Base-by-base conservation (phyloP, 768 basidiomycete genomes). In the Trametes cingulata region DNA sequence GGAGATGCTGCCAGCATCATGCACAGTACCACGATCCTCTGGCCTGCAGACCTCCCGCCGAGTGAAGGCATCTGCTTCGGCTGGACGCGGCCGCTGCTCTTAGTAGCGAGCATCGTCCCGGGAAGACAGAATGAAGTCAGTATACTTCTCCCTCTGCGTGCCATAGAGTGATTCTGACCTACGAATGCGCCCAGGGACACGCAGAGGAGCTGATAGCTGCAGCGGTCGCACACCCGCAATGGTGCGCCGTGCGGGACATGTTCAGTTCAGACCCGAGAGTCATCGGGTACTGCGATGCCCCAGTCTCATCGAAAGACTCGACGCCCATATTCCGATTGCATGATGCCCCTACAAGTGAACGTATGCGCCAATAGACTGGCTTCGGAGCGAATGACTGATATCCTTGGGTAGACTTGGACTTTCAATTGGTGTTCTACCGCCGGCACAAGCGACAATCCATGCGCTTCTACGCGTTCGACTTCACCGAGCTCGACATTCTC, bases 391-490 rank as follows among this genome's bases (percentile, higher is more conserved):
- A 51, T 25, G n/a, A 37, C 9, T 40, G 46, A 40, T 12, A 6
- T 13, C 15, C 40, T 1, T 6, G n/a, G 55, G 61, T 7, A 1
- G 29, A 12, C 14, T 6, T 7, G 0, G 29, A 12, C 14, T 6
- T 39, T 3, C 52, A 55, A 10, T 1, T 54, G 24, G 47, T 63
- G 9, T 7, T 71, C 65, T 90, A 87, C 67, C 69, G 72, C 45
- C 80, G 83, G 13, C 86, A 88, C 39, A 69, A 77, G n/a, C 71
- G 76, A 17, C 71, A 73, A 6, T 82, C 84, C 4, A 74, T 90
- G 59, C 81, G 88, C n/a, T 90, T 87, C 63, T 86, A 91, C 65
- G 73, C 83, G 0, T 69, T 88, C 20, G 75, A 79, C 49, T 70
- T 73, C 4, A 67, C 13, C 69, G 66, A 65, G 41, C 57, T 67